These are phyloP conservation scores for Taxillus chinensis DNA, from an alignment of 164 flowering plant genomes.

Conservation along the genomic window DNA sequence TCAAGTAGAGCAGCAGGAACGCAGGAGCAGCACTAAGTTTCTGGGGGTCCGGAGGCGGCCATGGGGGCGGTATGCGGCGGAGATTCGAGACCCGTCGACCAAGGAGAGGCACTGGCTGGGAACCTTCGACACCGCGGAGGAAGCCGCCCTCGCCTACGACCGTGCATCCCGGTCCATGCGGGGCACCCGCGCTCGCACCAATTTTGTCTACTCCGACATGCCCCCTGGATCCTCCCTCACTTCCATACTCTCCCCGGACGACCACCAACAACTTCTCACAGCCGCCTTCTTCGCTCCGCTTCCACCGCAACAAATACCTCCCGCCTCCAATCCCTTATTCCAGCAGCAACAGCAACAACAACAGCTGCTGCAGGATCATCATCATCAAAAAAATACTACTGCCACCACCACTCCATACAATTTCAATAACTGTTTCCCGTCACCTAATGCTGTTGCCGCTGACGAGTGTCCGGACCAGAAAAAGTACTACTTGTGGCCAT, in stretches of 20 bases:
- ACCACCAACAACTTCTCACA: slow-evolving; percentile 13
- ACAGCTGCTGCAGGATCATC: too few species aligned
- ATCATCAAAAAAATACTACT: too few species aligned
- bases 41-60: slow-evolving; percentile 25
- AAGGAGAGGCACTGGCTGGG: slow-evolving; percentile 50
- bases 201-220: slow-evolving; percentile 41
- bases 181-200: slow-evolving; percentile 38
- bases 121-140: slow-evolving; percentile 50
- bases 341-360: too few species aligned
- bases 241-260: slow-evolving; percentile 34
- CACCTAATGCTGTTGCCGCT: too few species aligned
- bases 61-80: slow-evolving; percentile 50
- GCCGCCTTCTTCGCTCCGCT: slow-evolving; percentile 14
- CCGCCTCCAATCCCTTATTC: neutral
- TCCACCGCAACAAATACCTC: slow-evolving; percentile 5
- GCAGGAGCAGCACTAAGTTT: neutral
- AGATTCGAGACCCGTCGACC: slow-evolving; percentile 42
- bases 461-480: too few species aligned
- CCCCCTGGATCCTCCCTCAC: slow-evolving; percentile 41
- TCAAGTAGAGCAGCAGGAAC: too few species aligned
- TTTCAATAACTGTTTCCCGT: too few species aligned
- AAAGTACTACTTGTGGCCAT: slow-evolving; percentile 1
- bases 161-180: slow-evolving; percentile 42
- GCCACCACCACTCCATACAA: too few species aligned
- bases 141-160: slow-evolving; percentile 47